Base-by-base conservation (phyloP, 2,329 filamentous ascomycete genomes). In the Diaporthe aspalathi region DNA sequence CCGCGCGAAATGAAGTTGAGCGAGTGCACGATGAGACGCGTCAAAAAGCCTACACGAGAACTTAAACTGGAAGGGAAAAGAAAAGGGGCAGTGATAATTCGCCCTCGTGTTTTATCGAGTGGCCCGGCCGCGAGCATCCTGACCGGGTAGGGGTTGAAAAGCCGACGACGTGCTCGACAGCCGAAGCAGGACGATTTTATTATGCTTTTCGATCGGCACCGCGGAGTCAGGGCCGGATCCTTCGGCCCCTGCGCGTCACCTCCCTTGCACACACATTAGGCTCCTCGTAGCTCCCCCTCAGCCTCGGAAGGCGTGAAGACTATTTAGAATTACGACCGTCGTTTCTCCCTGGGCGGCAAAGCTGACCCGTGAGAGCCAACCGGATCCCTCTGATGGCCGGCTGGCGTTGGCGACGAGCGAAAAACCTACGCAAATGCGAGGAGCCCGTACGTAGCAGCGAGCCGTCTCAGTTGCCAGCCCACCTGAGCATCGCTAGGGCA, bases 1-100 rank as follows among this genome's bases (percentile, higher is more conserved):
- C 43, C 14, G 43, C 43, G 43, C 24, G 27, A 29, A 12, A 38
- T 50, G 60, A 50, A 63, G 60, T 17, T 38, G 60, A 38, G 7
- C 29, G 60, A 38, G 7, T 63, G 45, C 29, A 65, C 45, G n/a
- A 50, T 65, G 60, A 65, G 60, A 65, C 60, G 60, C 60, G 60
- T 38, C 43, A 35, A 65, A 65, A 65, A 50, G 60, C 24, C 43
- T 65, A 65, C 60, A 8, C 29, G 14, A n/a, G 60, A 50, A 65
- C 29, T 65, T 20, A 50, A 65, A 65, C 2, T 5, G 35, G 12
- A 24, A 22, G 20, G 27, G 43, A 43, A 17, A 8, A 38, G 38
- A 20, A n/a, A n/a, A 35, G 43, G n/a, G 60, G 60, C 60, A 45
- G 60, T 65, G 60, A 38, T 27, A 24, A 50, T 17, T 22, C 20